phyloP scores from a whole-genome alignment of 129 eudicot species.

The Centaurea solstitialis region DNA sequence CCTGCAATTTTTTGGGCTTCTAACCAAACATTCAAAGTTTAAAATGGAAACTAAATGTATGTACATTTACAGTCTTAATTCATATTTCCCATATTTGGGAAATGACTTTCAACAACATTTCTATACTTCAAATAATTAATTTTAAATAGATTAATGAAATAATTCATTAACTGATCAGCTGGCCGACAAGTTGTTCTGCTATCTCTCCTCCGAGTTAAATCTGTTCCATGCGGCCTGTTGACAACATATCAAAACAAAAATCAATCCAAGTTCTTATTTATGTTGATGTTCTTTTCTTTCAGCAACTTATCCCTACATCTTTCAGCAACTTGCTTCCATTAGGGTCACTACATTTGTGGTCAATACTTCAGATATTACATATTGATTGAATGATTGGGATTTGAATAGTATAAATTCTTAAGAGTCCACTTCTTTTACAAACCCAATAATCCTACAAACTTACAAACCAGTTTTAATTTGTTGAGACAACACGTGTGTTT shows the following conservation, averaged over 20 bases:
- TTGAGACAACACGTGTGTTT: not conserved
- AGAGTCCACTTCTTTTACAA: not conserved
- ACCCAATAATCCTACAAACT: not conserved
- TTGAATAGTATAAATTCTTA: not conserved
- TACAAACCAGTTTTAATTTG: not conserved
- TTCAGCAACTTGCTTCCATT: too few species aligned
- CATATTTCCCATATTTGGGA: constrained; percentile 32
- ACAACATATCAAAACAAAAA: not conserved
- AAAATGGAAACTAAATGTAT: constrained; percentile 20
- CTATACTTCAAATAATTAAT: constrained; percentile 11
- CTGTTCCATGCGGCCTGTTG: constrained; percentile 91
- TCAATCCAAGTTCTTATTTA: not conserved
- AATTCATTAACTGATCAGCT: constrained; percentile 1
- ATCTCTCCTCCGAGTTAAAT: constrained; percentile 79
- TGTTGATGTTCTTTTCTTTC: not conserved
- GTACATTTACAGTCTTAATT: constrained; percentile 20
- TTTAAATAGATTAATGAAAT: not conserved
- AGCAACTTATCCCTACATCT: not conserved
- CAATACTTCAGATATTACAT: not conserved
- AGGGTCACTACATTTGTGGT: not conserved
- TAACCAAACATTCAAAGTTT: constrained; percentile 23
- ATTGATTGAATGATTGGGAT: not conserved
- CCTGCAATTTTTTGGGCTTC: constrained; percentile 7
- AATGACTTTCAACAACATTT: constrained; percentile 13
- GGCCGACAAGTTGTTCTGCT: constrained; percentile 9